phyloP scores from a whole-genome alignment of 768 basidiomycete genomes.

The Clathrus columnatus region DNA sequence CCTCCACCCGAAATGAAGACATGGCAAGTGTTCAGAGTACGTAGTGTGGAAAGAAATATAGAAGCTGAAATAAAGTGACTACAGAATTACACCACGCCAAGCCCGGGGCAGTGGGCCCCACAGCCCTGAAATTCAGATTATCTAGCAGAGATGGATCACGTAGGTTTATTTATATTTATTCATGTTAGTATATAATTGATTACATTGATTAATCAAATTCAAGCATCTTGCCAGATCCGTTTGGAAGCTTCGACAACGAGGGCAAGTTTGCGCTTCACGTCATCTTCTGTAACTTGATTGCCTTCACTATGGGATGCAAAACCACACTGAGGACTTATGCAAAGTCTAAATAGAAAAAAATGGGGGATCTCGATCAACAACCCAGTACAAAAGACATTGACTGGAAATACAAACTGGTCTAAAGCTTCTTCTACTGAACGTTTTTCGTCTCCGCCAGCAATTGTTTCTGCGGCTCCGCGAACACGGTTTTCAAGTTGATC shows the following conservation, averaged over 20 bases:
- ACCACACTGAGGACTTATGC: conserved; percentile 56
- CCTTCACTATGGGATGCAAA: conserved; percentile 53
- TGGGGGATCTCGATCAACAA: background rate
- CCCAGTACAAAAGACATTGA: background rate
- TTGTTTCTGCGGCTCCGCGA: conserved; percentile 42
- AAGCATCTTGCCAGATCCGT: conserved; percentile 32
- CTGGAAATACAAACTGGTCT: conserved; percentile 34
- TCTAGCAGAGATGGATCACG: background rate
- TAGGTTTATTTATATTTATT: background rate
- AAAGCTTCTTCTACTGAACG: conserved; percentile 42
- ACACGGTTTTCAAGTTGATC: conserved; percentile 42
- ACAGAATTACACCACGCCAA: no score
- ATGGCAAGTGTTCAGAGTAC: no score
- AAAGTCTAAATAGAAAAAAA: conserved; percentile 28
- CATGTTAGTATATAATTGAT: background rate
- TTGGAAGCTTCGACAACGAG: conserved; percentile 38
- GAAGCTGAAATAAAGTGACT: no score
- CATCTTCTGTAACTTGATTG: conserved; percentile 42
- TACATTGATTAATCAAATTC: conserved; percentile 1
- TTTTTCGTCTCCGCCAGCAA: conserved; percentile 34
- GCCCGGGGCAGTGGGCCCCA: no score
- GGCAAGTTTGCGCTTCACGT: conserved; percentile 39
- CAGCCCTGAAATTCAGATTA: no score
- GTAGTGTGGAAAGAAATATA: no score
- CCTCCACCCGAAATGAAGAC: conserved; percentile 27